These are phyloP conservation scores for Xanthoconium stramineum DNA, from an alignment of 768 basidiomycete species.

Conservation along the genomic window DNA sequence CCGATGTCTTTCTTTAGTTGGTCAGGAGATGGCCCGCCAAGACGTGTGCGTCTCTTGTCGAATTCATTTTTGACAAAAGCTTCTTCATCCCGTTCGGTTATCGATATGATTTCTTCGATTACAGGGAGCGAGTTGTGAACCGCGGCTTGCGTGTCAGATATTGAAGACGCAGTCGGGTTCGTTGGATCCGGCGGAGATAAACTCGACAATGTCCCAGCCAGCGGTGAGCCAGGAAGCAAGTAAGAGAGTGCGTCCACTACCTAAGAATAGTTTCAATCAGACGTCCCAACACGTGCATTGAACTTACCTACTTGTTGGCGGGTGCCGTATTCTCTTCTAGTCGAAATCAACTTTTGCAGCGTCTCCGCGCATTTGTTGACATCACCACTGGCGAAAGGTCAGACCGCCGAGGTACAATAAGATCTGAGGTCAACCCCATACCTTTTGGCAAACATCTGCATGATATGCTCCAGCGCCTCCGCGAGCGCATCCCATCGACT, in stretches of 20 bases:
- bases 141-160: constrained; percentile 53
- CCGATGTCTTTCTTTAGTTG: constrained; percentile 61
- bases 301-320: constrained; percentile 47
- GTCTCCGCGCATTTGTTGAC: constrained; percentile 75
- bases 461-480: constrained; percentile 52
- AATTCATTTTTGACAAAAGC: constrained; percentile 61
- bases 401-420: background rate
- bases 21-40: constrained; percentile 63
- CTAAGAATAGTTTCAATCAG: constrained; percentile 35
- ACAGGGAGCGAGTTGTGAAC: constrained; percentile 68
- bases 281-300: background rate
- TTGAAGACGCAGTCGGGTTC: constrained; percentile 62
- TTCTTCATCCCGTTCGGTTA: constrained; percentile 65
- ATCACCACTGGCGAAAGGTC: constrained; percentile 54
- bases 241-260: constrained; percentile 62
- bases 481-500: constrained; percentile 57
- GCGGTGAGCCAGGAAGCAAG: constrained; percentile 70
- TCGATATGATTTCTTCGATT: constrained; percentile 65
- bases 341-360: constrained; percentile 71
- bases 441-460: constrained; percentile 57
- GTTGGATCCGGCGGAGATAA: constrained; percentile 78
- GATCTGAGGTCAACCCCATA: constrained; percentile 31
- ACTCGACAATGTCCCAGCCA: constrained; percentile 57
- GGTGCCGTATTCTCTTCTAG: constrained; percentile 59
- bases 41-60: constrained; percentile 70